Evolutionary conservation across 2,329 filamentous ascomycete genomes (phyloP), one percentile per base, ranked within the genome.

Genomic region (Fusarium sp.): DNA sequence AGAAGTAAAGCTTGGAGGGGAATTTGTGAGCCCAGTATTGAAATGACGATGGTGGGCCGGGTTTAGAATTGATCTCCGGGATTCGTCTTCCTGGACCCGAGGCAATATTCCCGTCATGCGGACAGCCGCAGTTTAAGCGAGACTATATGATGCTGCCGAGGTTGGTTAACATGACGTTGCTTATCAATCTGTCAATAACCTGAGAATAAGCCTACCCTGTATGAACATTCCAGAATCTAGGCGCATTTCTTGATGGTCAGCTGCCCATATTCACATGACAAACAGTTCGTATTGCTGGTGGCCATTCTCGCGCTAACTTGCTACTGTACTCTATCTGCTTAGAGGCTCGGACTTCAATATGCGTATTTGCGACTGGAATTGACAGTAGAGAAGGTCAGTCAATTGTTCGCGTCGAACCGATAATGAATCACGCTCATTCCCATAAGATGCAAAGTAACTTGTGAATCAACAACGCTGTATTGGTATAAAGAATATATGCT

Each of bases 31-130:
- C 63, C 71, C 65, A 72, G 70, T 57, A 60, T 75, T 71, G 61
- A 67, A 72, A 57, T 60, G 57, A 76, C 67, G 72, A 73, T 65
- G 56, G 73, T 74, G 74, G 74, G 71, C 62, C 71, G 74, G 74
- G 57, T 54, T 70, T 71, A 76, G 64, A 76, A 72, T 63, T 75
- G 67, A 71, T 66, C 42, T 65, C 74, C 72, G 74, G 68, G 40
- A 55, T 46, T 52, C 29, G 20, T 56, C 47, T 61, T 59, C 61
- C 57, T 56, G 34, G 60, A 59, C 49, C 72, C 71, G 70, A 72
- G 27, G 48, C 54, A 65, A 75, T 61, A 61, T 61, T 64, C 62
- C 65, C 59, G 60, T 46, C 57, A 22, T 53, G 34, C 16, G 18
- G 64, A 52, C 34, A 61, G 9, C 61, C 61, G 34, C 25, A 44